These are phyloP conservation scores for Scedosporium minutisporum DNA, from an alignment of 2,329 filamentous ascomycete genomes.

Conservation along the genomic window DNA sequence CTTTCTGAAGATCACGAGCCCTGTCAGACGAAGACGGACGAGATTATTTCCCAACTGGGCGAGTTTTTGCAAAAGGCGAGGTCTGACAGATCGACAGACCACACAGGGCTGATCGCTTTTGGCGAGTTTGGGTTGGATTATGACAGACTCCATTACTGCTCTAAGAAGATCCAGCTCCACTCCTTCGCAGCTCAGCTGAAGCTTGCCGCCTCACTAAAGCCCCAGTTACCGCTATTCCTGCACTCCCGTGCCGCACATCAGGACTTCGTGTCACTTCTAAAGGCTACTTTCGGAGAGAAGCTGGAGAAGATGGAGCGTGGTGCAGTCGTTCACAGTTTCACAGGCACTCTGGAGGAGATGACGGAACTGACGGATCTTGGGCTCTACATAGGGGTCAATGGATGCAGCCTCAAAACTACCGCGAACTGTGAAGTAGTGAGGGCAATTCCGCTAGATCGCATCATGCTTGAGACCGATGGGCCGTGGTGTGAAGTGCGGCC, in stretches of 20 bases:
- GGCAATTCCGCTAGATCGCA: constrained; percentile 63
- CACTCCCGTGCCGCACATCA: constrained; percentile 80
- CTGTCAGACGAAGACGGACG: constrained; percentile 26
- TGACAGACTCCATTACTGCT: constrained; percentile 76
- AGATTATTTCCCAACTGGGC: constrained; percentile 51
- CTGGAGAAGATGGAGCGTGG: constrained; percentile 60
- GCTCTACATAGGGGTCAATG: constrained; percentile 89
- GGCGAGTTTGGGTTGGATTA: constrained; percentile 97
- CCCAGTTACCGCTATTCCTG: constrained; percentile 80
- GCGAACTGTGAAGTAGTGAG: constrained; percentile 83
- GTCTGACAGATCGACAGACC: constrained; percentile 50
- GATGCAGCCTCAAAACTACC: constrained; percentile 88
- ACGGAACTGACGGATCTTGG: constrained; percentile 67
- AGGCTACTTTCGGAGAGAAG: constrained; percentile 42
- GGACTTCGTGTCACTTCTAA: constrained; percentile 71
- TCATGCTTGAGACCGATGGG: constrained; percentile 95
- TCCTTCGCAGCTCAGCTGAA: constrained; percentile 78
- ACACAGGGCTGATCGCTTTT: constrained; percentile 59
- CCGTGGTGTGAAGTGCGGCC: constrained; percentile 95
- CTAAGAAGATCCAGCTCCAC: constrained; percentile 68
- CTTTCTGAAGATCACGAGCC: constrained; percentile 38
- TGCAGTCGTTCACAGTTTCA: constrained; percentile 92
- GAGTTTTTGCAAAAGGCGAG: constrained; percentile 53
- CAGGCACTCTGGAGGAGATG: constrained; percentile 80
- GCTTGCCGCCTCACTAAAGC: constrained; percentile 56